phyloP scores from a whole-genome alignment of 169 alveolate genomes.

The Pseudocohnilembus persalinus region DNA sequence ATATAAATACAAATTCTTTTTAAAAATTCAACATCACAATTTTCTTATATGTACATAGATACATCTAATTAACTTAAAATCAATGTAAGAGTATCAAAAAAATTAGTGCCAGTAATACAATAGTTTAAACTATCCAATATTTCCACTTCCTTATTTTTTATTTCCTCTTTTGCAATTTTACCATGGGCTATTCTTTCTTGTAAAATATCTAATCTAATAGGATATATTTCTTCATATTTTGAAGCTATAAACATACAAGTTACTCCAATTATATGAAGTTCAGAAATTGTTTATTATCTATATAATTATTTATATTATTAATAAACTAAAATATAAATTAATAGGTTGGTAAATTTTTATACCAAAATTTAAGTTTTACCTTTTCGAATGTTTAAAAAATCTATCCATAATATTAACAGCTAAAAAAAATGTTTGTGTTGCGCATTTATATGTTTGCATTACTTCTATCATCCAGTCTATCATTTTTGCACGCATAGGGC shows the following conservation, averaged over 20 bases:
- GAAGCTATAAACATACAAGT: conserved; percentile 63
- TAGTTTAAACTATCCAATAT: conserved; percentile 49
- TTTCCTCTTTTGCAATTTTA: conserved; percentile 45
- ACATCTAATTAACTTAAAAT: conserved; percentile 24
- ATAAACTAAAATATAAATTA: background rate
- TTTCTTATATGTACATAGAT: conserved; percentile 3
- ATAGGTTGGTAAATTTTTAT: background rate
- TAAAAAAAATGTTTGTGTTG: conserved; percentile 68
- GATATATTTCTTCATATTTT: conserved; percentile 69
- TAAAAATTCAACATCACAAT: conserved; percentile 8
- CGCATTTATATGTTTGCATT: conserved; percentile 59
- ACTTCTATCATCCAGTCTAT: conserved; percentile 90
- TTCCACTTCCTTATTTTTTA: conserved; percentile 57
- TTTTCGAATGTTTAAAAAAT: conserved; percentile 49
- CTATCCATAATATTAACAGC: conserved; percentile 75
- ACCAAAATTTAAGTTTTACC: conserved; percentile 3
- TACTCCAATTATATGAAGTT: conserved; percentile 66
- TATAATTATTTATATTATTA: background rate
- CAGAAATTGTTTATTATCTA: conserved; percentile 8
- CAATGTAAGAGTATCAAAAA: conserved; percentile 1
- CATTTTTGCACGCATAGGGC: conserved; percentile 76
- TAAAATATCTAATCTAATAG: conserved; percentile 59
- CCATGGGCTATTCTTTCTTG: conserved; percentile 67
- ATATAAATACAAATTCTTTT: conserved; percentile 57
- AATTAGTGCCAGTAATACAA: conserved; percentile 34